Evolutionary conservation across 306 rosid genomes (phyloP).

Genomic region (Vigna nakashimae): DNA sequence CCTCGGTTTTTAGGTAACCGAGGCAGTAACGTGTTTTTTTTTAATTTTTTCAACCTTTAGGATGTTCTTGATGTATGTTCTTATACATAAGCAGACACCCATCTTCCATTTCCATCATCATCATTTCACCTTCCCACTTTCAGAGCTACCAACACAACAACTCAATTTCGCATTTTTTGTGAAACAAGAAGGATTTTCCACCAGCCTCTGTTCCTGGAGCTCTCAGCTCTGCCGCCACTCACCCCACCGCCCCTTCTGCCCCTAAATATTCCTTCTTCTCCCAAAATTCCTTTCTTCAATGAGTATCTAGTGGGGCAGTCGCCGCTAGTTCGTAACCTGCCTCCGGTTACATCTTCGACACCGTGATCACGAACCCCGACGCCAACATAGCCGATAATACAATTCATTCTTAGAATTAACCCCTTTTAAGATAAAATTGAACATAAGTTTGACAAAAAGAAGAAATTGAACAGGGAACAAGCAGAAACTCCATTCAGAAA

Average conservation of each 20-base stretch:
- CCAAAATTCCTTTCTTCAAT: slow-evolving; percentile 74
- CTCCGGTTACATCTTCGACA: slow-evolving; percentile 45
- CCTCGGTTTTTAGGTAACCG: too few relatives aligned
- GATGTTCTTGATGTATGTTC: too few relatives aligned
- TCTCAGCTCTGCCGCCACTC: slow-evolving; percentile 65
- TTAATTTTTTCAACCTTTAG: too few relatives aligned
- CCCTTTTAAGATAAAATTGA: too few relatives aligned
- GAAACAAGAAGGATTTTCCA: slow-evolving; percentile 70
- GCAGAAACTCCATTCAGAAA: too few relatives aligned
- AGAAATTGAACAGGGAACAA: too few relatives aligned
- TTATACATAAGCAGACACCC: not conserved
- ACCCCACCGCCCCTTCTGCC: slow-evolving; percentile 44
- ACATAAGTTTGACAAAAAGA: too few relatives aligned
- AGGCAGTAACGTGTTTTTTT: too few relatives aligned
- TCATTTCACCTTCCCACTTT: slow-evolving; percentile 38
- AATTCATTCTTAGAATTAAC: too few relatives aligned
- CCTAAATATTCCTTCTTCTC: slow-evolving; percentile 44
- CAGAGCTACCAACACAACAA: slow-evolving; percentile 1
- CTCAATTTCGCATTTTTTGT: not conserved
- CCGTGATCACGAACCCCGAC: slow-evolving; percentile 56
- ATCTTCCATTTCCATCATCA: slow-evolving; percentile 30
- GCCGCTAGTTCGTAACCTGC: slow-evolving; percentile 54
- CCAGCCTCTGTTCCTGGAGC: slow-evolving; percentile 75
- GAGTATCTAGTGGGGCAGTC: slow-evolving; percentile 62
- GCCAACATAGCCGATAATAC: slow-evolving; percentile 54